phyloP scores from a whole-genome alignment of 805 yeast genomes.

The Metschnikowia reukaufii region DNA sequence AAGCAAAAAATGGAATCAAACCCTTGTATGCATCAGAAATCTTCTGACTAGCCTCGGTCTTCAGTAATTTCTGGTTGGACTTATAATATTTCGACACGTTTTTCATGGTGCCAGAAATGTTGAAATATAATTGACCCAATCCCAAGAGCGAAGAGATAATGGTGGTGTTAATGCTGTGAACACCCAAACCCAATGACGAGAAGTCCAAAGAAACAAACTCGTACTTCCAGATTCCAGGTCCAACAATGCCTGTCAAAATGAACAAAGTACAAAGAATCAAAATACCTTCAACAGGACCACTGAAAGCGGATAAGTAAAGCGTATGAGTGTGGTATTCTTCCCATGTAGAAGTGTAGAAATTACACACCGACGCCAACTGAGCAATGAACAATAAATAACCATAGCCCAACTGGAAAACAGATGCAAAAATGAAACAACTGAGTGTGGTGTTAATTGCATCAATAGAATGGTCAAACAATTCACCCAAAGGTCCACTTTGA shows the following conservation, averaged over 20 bases:
- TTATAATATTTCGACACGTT: conserved; percentile 54
- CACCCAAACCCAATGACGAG: conserved; percentile 28
- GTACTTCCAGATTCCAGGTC: conserved; percentile 66
- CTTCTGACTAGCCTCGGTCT: conserved; percentile 25
- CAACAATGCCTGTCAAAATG: conserved; percentile 62
- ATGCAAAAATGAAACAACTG: conserved; percentile 69
- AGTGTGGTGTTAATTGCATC: conserved; percentile 77
- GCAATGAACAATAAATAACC: conserved; percentile 59
- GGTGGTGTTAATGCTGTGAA: conserved; percentile 38
- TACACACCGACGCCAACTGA: conserved; percentile 72
- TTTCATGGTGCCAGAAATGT: conserved; percentile 63
- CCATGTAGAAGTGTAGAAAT: conserved; percentile 91
- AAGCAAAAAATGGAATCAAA: conserved; percentile 65
- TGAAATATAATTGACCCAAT: conserved; percentile 57
- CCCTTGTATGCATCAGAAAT: conserved; percentile 51
- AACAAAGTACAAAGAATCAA: conserved; percentile 58
- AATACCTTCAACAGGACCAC: conserved; percentile 97
- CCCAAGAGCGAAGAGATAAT: conserved; percentile 52
- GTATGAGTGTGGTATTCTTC: conserved; percentile 92
- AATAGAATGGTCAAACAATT: conserved; percentile 86
- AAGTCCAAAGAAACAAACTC: conserved; percentile 43
- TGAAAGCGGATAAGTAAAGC: conserved; percentile 70
- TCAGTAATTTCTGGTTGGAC: conserved; percentile 21
- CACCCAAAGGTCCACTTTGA: conserved; percentile 94
- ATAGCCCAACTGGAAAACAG: conserved; percentile 76